Evolutionary conservation across 2,329 filamentous ascomycete genomes (phyloP).

Genomic region (Trichoderma simmonsii): DNA sequence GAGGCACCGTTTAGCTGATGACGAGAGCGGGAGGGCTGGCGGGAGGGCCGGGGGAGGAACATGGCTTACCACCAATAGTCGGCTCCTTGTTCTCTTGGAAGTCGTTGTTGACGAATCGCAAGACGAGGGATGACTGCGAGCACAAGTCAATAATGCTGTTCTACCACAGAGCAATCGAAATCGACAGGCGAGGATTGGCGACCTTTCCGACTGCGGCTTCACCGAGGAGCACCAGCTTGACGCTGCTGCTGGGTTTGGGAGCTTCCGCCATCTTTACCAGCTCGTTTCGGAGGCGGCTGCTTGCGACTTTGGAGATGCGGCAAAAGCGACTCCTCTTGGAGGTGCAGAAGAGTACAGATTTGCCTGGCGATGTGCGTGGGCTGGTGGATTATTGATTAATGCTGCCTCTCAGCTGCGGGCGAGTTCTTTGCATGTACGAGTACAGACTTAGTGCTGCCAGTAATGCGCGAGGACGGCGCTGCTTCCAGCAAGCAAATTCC

Average conservation of each 20-base stretch:
- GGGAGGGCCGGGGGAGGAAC: slow-evolving; percentile 19
- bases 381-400: slow-evolving; percentile 4
- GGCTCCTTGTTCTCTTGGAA: slow-evolving; percentile 99
- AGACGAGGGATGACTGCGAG: slow-evolving; percentile 83
- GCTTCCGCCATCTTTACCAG: slow-evolving; percentile 41
- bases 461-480: slow-evolving; percentile 14
- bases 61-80: slow-evolving; percentile 82
- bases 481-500: slow-evolving; percentile 5
- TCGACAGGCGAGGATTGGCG: slow-evolving; percentile 26
- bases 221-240: slow-evolving; percentile 96
- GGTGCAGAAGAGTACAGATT: background rate
- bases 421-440: background rate
- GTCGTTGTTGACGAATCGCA: slow-evolving; percentile 99
- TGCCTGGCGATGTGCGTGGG: background rate
- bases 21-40: background rate
- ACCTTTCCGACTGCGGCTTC: slow-evolving; percentile 99
- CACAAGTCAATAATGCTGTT: slow-evolving; percentile 25
- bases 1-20: background rate
- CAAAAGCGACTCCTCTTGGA: background rate
- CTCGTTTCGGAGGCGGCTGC: background rate
- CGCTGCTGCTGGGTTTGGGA: slow-evolving; percentile 97
- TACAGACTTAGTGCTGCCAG: background rate
- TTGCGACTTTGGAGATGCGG: background rate
- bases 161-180: background rate
- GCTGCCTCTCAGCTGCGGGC: slow-evolving; percentile 12